These are phyloP conservation scores for Clonostachys rhizophaga DNA, from an alignment of 2,329 filamentous ascomycete species.

Conservation along the genomic window DNA sequence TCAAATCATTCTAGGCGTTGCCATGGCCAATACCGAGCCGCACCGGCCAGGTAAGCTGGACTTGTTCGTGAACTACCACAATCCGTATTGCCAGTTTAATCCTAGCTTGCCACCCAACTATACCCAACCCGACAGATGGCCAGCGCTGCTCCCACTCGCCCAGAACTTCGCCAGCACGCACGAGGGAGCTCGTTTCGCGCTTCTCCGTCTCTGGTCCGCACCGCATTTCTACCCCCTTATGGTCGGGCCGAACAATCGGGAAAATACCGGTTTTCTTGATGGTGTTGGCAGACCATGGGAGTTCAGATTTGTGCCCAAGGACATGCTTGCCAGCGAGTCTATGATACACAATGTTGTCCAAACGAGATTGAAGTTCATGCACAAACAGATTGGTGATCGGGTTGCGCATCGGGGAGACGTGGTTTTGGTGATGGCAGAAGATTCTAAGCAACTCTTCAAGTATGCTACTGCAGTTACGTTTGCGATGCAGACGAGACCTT, in stretches of 20 bases:
- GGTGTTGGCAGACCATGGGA: conserved; percentile 14
- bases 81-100: conserved; percentile 8
- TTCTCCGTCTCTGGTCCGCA: conserved; percentile 17
- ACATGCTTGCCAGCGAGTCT: conserved; percentile 16
- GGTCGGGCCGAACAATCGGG: conserved; percentile 10
- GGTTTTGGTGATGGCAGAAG: conserved; percentile 17
- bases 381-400: conserved; percentile 8
- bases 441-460: conserved; percentile 12
- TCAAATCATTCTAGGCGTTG: conserved; percentile 10
- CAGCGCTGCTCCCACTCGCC: conserved; percentile 9
- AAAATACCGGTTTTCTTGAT: conserved; percentile 14
- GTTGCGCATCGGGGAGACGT: conserved; percentile 13
- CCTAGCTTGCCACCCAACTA: conserved; percentile 6
- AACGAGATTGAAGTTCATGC: conserved; percentile 8
- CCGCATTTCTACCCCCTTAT: conserved; percentile 20
- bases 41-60: conserved; percentile 16
- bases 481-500: conserved; percentile 18
- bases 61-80: conserved; percentile 18
- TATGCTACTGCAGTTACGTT: conserved; percentile 14
- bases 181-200: conserved; percentile 12
- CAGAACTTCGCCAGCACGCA: conserved; percentile 7
- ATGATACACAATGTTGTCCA: conserved; percentile 8
- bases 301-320: conserved; percentile 19
- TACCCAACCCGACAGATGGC: conserved; percentile 10
- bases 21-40: conserved; percentile 11